Percentiles rank a stretch among this genome's conserved stretches.
Conservation (phyloP, 768 basidiomycete species). For the Suillus variegatus region DNA sequence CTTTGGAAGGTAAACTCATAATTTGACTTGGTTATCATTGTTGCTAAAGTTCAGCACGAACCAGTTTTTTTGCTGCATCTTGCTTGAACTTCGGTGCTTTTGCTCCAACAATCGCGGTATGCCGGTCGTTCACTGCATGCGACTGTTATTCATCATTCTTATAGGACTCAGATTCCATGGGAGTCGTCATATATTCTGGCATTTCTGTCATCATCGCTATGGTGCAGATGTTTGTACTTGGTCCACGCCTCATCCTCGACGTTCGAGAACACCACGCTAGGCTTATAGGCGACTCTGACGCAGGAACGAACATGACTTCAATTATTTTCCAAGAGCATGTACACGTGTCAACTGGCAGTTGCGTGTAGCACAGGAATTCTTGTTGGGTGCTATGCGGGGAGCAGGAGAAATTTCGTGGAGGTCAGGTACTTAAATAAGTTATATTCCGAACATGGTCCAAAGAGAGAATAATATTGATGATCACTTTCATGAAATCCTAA, state of each 20-base stretch:
- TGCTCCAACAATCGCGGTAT: background rate
- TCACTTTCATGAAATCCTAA: no score
- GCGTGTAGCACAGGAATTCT: background rate
- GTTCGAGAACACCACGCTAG: background rate
- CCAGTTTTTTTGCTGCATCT: no score
- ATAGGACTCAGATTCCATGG: background rate
- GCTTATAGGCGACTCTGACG: background rate
- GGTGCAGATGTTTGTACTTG: background rate
- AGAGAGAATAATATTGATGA: no score
- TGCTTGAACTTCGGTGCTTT: background rate
- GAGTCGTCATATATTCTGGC: background rate
- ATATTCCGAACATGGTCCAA: no score
- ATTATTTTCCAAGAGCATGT: background rate
- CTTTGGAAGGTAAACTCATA: background rate
- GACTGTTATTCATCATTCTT: background rate
- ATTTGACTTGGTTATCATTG: background rate
- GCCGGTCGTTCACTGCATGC: background rate
- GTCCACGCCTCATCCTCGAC: background rate
- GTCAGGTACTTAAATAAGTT: no score
- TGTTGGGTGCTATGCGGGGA: background rate
- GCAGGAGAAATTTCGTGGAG: background rate
- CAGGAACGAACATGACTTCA: background rate
- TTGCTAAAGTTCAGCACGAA: background rate
- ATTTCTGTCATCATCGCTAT: background rate
- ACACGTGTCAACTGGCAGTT: background rate